phyloP scores from a whole-genome alignment of 352 stramenopile species.

The Pelagophyceae sp. region DNA sequence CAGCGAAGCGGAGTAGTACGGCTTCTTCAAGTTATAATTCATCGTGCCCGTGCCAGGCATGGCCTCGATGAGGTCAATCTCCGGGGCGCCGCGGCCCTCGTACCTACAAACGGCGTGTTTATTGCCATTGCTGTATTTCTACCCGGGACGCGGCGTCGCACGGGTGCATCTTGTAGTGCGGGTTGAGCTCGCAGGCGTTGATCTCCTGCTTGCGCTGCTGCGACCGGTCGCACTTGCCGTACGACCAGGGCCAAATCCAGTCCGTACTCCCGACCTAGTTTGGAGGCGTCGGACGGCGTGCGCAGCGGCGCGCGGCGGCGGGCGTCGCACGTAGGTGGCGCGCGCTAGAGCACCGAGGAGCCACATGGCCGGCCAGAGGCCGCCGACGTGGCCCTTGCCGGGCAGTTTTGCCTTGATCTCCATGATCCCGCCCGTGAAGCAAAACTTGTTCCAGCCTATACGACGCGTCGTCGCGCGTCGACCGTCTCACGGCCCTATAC shows the following conservation, averaged over 20 bases:
- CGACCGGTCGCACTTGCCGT: slow-evolving; percentile 75
- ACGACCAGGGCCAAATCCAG: slow-evolving; percentile 92
- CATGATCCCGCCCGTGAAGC: slow-evolving; percentile 90
- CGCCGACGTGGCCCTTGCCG: slow-evolving; percentile 80
- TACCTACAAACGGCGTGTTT: too few relatives aligned
- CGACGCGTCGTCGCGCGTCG: too few relatives aligned
- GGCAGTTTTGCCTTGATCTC: slow-evolving; percentile 85
- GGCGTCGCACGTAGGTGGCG: slow-evolving; percentile 83
- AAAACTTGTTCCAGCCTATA: slow-evolving; percentile 99
- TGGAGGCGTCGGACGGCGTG: too few relatives aligned
- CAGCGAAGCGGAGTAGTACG: slow-evolving; percentile 79
- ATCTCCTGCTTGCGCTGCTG: slow-evolving; percentile 77
- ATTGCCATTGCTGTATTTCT: too few relatives aligned
- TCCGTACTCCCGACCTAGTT: slow-evolving; percentile 80
- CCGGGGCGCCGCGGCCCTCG: slow-evolving; percentile 81
- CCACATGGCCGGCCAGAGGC: slow-evolving; percentile 94
- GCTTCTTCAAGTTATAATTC: slow-evolving; percentile 62
- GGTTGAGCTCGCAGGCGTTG: slow-evolving; percentile 71
- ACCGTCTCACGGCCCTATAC: too few relatives aligned
- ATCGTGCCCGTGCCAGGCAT: slow-evolving; percentile 67
- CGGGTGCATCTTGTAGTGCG: slow-evolving; percentile 61
- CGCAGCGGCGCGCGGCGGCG: too few relatives aligned
- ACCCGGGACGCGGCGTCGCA: too few relatives aligned
- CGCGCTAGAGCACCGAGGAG: slow-evolving; percentile 93
- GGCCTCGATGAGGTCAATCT: slow-evolving; percentile 91